phyloP scores from a whole-genome alignment of 495 filamentous ascomycete species.

The Xylaria intraflava region DNA sequence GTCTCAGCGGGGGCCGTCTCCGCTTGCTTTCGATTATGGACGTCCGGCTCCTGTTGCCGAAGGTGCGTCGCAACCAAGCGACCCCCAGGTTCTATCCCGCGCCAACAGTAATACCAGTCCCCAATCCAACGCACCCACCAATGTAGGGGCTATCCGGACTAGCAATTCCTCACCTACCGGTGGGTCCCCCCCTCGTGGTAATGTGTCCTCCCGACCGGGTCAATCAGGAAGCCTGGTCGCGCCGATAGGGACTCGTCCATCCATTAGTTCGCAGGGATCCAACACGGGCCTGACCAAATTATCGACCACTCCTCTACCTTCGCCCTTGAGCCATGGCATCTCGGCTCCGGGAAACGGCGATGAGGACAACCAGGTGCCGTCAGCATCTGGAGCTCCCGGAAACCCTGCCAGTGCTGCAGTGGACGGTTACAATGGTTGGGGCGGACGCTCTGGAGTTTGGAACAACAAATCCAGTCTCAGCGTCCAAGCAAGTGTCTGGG shows the following conservation, averaged over 20 bases:
- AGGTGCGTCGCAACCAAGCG: slow-evolving; percentile 39
- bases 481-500: slow-evolving; percentile 73
- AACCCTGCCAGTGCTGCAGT: slow-evolving; percentile 36
- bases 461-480: slow-evolving; percentile 63
- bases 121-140: slow-evolving; percentile 62
- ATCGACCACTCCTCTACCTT: slow-evolving; percentile 82
- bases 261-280: slow-evolving; percentile 41
- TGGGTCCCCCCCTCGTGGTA: slow-evolving; percentile 73
- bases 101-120: slow-evolving; percentile 80
- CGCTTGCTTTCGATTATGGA: slow-evolving; percentile 43
- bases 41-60: slow-evolving; percentile 33
- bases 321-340: slow-evolving; percentile 78
- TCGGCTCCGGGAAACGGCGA: slow-evolving; percentile 38
- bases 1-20: slow-evolving; percentile 51
- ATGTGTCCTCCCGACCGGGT: slow-evolving; percentile 42
- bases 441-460: slow-evolving; percentile 66
- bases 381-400: slow-evolving; percentile 28
- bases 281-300: slow-evolving; percentile 76
- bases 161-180: slow-evolving; percentile 79
- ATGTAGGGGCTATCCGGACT: slow-evolving; percentile 64
- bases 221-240: slow-evolving; percentile 61
- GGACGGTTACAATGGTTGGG: slow-evolving; percentile 57
- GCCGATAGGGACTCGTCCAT: slow-evolving; percentile 87
- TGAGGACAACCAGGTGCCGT: slow-evolving; percentile 19
- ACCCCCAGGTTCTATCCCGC: slow-evolving; percentile 60